Evolutionary conservation across 306 rosid species (phyloP).

Genomic region (Dalbergia oliveri): DNA sequence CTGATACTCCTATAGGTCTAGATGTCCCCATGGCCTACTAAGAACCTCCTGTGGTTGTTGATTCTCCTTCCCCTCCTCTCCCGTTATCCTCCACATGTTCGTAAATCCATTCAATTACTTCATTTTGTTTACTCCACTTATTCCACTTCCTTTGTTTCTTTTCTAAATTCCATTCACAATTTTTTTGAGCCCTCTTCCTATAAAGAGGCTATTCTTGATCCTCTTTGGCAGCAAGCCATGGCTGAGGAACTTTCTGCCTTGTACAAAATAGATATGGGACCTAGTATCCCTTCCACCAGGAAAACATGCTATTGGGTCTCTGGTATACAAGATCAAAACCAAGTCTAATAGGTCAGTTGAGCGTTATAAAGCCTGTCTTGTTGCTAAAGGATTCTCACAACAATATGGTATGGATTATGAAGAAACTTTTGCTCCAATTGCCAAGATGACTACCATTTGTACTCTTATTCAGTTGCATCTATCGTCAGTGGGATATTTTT

Average conservation of each 20-base stretch:
- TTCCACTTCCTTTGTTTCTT: too few relatives aligned
- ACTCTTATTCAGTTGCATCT: too few relatives aligned
- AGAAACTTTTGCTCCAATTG: not conserved
- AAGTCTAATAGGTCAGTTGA: too few relatives aligned
- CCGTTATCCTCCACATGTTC: not conserved
- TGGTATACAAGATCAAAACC: too few relatives aligned
- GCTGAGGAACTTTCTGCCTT: too few relatives aligned
- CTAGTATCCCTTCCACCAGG: not conserved
- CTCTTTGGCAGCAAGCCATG: not conserved
- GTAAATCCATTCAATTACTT: not conserved
- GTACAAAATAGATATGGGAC: not conserved
- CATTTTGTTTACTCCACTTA: not conserved
- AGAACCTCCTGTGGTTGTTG: not conserved
- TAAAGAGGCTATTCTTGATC: not conserved
- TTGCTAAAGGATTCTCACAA: not conserved
- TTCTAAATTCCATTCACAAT: not conserved
- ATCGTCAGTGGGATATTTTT: too few relatives aligned
- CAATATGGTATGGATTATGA: too few relatives aligned
- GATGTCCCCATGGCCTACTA: not conserved
- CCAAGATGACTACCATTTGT: too few relatives aligned
- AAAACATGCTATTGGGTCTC: not conserved
- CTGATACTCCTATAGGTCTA: too few relatives aligned
- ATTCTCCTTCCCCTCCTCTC: not conserved
- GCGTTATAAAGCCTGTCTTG: too few relatives aligned
- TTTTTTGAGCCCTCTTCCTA: not conserved